These are phyloP conservation scores for Cutaneotrichosporon curvatum DNA, from an alignment of 1,284 basidiomycete genomes.

Conservation along the genomic window DNA sequence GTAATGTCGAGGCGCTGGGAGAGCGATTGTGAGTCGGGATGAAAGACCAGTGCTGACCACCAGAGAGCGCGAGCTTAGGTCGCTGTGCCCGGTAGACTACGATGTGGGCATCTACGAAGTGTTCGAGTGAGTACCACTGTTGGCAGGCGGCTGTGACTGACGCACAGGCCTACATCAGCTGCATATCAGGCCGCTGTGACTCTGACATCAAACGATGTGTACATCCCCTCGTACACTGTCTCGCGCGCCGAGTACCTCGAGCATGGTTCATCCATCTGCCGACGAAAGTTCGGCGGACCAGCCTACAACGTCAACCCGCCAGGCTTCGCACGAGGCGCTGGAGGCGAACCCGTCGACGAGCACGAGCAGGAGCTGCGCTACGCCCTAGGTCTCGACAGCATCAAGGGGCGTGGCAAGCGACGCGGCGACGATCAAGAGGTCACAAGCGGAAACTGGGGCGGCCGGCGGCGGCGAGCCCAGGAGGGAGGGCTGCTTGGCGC, in stretches of 20 bases:
- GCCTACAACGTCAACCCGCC: conserved; percentile 36
- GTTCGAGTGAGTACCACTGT: conserved; percentile 57
- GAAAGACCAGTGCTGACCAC: neutral
- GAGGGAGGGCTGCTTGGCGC: conserved; percentile 7
- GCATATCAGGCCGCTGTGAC: conserved; percentile 61
- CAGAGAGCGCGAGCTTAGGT: conserved; percentile 58
- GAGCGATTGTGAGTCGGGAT: conserved; percentile 55
- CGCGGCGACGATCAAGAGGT: conserved; percentile 36
- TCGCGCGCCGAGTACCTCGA: conserved; percentile 76
- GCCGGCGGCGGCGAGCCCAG: conserved; percentile 29
- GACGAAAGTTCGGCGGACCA: conserved; percentile 45
- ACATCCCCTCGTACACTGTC: conserved; percentile 54
- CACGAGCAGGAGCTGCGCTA: conserved; percentile 39
- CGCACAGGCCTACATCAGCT: conserved; percentile 61
- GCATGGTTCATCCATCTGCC: conserved; percentile 63
- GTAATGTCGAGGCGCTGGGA: conserved; percentile 65
- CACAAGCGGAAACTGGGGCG: conserved; percentile 43
- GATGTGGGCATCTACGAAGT: conserved; percentile 66
- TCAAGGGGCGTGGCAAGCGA: conserved; percentile 20
- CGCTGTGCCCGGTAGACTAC: conserved; percentile 69
- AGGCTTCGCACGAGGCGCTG: conserved; percentile 20
- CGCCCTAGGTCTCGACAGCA: conserved; percentile 36
- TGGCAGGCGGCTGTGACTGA: neutral
- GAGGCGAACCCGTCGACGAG: conserved; percentile 26
- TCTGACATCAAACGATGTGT: conserved; percentile 54